Evolutionary conservation across 1,284 basidiomycete species (phyloP), one percentile per base, ranked within the genome.

Genomic region (Malassezia nana): DNA sequence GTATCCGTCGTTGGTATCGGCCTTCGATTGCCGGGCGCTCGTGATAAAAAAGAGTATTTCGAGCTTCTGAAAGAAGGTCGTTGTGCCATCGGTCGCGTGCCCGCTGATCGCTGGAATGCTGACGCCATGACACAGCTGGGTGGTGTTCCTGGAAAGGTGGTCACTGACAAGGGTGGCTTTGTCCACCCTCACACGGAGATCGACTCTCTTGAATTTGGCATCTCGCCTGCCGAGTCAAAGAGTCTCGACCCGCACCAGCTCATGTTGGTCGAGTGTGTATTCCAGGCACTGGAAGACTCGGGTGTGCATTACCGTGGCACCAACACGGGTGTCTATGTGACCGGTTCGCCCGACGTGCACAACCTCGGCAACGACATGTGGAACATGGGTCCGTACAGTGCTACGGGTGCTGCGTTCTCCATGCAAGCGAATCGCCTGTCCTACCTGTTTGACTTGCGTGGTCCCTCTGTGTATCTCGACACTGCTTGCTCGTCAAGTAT

Each of bases 111-210:
- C 42, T 63, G 62, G 43, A 64, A 64, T 32, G 54, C 63, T 15
- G 60, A 66, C 29, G 52, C 52, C 35, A 62, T 59, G 25, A 55
- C 58, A 15, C 55, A 63, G 46, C 57, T 38, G 8, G 55, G 55
- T 16, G 49, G 50, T 49, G 33, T 57, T 29, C 58, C 48, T 12
- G 50, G 46, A 15, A 60, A 28, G 52, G 33, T 49, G 13, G 47
- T 49, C 15, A 58, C 59, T n/a, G 55, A 57, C 46, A 47, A 50
- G 41, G 59, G 55, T 40, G 50, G 56, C 25, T 54, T 61, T 30
- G 39, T 57, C 32, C 46, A 52, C 13, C 52, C 43, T 16, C 52
- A 52, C 33, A 31, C 55, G 7, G 46, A 50, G 22, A 50, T 61
- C 22, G 59, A 61, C 48, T 24, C 35, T 15, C 42, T 50, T 15